Evolutionary conservation across 1,284 basidiomycete species (phyloP).

Genomic region (Ganoderma sinense): DNA sequence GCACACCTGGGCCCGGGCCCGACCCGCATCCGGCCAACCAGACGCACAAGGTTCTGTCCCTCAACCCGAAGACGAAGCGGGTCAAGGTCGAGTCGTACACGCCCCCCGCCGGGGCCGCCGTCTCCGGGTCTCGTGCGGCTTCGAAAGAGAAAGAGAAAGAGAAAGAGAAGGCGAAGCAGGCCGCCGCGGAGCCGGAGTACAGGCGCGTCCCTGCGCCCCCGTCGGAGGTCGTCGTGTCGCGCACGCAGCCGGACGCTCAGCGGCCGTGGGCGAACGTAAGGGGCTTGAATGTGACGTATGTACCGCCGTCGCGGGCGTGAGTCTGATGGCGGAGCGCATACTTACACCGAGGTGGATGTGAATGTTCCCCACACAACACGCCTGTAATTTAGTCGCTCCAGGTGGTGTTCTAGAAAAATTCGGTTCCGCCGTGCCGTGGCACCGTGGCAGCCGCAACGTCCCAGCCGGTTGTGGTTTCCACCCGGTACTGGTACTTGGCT

Average conservation of each 20-base stretch:
- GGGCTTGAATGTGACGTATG: conserved; percentile 47
- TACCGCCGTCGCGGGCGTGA: conserved; percentile 38
- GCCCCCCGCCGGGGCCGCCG: conserved; percentile 40
- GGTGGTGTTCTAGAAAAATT: neutral
- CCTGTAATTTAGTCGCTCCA: neutral
- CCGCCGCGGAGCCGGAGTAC: conserved; percentile 42
- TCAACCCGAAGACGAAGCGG: conserved; percentile 59
- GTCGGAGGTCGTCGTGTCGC: conserved; percentile 44
- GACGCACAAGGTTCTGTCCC: conserved; percentile 66
- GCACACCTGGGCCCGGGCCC: conserved; percentile 20
- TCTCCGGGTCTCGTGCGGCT: conserved; percentile 48
- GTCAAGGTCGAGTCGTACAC: conserved; percentile 61
- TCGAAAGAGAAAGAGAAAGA: conserved; percentile 45
- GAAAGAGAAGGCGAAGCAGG: no score
- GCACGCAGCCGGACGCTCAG: conserved; percentile 30
- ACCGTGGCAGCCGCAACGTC: neutral
- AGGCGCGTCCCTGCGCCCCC: conserved; percentile 53
- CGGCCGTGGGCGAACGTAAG: conserved; percentile 59
- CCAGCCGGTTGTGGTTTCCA: neutral
- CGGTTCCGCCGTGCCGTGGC: neutral
- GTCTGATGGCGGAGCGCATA: no score
- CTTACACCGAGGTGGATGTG: neutral
- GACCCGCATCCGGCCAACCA: conserved; percentile 42
- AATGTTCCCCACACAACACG: neutral
- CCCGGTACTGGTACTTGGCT: neutral